These are phyloP conservation scores for Cladophialophora carrionii DNA, from an alignment of 2,329 filamentous ascomycete genomes.

Conservation along the genomic window DNA sequence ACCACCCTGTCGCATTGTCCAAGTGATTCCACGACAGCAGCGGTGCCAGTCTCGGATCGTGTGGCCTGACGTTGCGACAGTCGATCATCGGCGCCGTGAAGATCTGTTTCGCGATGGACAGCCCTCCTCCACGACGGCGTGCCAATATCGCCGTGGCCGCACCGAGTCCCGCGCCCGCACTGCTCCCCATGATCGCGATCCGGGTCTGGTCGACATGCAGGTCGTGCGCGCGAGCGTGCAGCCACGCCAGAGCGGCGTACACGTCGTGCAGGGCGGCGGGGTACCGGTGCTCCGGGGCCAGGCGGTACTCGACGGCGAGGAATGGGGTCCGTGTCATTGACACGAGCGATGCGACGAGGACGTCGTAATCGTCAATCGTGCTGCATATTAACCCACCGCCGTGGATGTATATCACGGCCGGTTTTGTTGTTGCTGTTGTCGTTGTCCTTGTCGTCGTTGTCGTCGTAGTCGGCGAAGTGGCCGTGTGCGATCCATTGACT, in stretches of 20 bases:
- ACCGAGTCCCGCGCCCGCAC: conserved; percentile 51
- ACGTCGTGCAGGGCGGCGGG: conserved; percentile 39
- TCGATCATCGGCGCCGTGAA: conserved; percentile 56
- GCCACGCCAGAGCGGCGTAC: conserved; percentile 45
- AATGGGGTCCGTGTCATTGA: conserved; percentile 35
- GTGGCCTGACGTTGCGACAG: conserved; percentile 45
- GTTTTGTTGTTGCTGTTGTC: neutral
- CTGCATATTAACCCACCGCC: conserved; percentile 40
- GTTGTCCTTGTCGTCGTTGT: no score
- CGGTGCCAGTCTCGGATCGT: conserved; percentile 41
- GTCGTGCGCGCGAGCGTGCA: conserved; percentile 45
- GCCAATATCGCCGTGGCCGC: conserved; percentile 48
- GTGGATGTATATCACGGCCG: conserved; percentile 40
- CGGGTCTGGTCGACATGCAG: conserved; percentile 49
- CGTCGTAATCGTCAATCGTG: conserved; percentile 28
- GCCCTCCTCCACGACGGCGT: conserved; percentile 42
- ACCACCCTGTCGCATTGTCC: conserved; percentile 51
- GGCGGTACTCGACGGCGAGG: conserved; percentile 40
- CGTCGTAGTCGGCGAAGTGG: no score
- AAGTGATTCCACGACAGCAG: conserved; percentile 45
- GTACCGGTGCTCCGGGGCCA: conserved; percentile 39
- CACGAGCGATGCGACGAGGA: conserved; percentile 29
- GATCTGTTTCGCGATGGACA: conserved; percentile 47
- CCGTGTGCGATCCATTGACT: neutral
- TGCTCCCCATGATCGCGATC: conserved; percentile 51